Base-by-base conservation (phyloP, 495 filamentous ascomycete species). In the Chaetomium cochliodes region DNA sequence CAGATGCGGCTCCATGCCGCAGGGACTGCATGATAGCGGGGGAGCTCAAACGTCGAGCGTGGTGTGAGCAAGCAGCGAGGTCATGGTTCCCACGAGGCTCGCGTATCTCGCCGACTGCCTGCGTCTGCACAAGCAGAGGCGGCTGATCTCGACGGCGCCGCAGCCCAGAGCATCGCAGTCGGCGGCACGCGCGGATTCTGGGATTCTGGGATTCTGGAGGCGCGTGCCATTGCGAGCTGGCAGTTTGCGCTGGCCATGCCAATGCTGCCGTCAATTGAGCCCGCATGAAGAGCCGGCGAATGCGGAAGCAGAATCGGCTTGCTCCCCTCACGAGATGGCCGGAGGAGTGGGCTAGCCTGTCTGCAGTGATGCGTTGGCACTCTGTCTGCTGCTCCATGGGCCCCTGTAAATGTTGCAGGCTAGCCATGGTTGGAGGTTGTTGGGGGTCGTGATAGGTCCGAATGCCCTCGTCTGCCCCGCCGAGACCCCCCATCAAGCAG, bases 341-440 rank as follows among this genome's bases (percentile, higher is more conserved):
- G 44, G 54, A 60, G 53, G 60, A 72, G 69, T 63, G 70, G 72
- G 58, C 69, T 70, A 65, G 67, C 67, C 44, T 53, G 58, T 65
- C 72, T 76, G 74, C 74, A 76, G 64, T 73, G 74, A 74, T 76
- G 74, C 52, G 74, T 72, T 76, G 74, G 74, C 74, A 74, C 62
- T 67, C 53, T 62, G 63, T 60, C 62, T 30, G 56, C 52, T 71
- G 73, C 73, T 71, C 71, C 73, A 50, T 61, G 65, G 33, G 53
- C 68, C 73, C 72, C 68, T 70, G 71, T 64, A 66, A 57, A 44
- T 67, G 70, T 70, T 63, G 69, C 72, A 68, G 65, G 65, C 66
- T 69, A 70, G 67, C 65, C 39, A 49, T 59, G 62, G 68, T 66
- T 58, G 50, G 33, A 46, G 49, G 41, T 63, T 58, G 68, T 66